Evolutionary conservation across 106 monocot species (phyloP).

Genomic region (Dioscorea zingiberensis): DNA sequence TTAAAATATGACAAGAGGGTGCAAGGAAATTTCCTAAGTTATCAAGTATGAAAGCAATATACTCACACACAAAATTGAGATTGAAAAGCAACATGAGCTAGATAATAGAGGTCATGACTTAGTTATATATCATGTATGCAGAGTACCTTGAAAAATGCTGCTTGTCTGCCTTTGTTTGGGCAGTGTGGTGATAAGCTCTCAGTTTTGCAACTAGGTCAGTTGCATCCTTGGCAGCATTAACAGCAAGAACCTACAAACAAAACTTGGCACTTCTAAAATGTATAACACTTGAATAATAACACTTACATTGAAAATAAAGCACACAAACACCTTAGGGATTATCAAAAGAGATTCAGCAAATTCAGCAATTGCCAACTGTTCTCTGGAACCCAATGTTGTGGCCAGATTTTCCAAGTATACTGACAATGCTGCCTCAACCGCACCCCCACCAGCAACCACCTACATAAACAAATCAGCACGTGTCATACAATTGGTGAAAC

Average conservation of each 20-base stretch:
- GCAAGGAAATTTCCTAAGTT: too few species aligned
- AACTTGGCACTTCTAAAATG: background rate
- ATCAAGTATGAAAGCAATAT: too few species aligned
- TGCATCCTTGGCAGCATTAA: slow-evolving; percentile 98
- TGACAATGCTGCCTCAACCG: slow-evolving; percentile 71
- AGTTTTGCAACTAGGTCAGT: slow-evolving; percentile 95
- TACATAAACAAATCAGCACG: slow-evolving; percentile 6
- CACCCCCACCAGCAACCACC: slow-evolving; percentile 91
- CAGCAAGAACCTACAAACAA: slow-evolving; percentile 69
- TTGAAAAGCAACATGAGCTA: too few species aligned
- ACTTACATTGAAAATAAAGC: background rate
- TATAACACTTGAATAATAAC: background rate
- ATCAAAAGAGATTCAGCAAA: slow-evolving; percentile 72
- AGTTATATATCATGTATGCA: too few species aligned
- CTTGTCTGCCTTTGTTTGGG: slow-evolving; percentile 93
- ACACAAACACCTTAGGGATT: slow-evolving; percentile 42
- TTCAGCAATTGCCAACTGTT: slow-evolving; percentile 73
- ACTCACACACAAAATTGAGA: too few species aligned
- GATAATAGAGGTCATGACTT: too few species aligned
- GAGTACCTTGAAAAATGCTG: slow-evolving; percentile 86
- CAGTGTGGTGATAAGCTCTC: slow-evolving; percentile 88
- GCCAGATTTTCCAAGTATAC: slow-evolving; percentile 75
- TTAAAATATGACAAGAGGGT: too few species aligned
- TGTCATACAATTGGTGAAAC: too few species aligned
- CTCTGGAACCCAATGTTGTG: slow-evolving; percentile 70